These are phyloP conservation scores for Pinus albicaulis DNA, from an alignment of 75 land plant species.

Conservation along the genomic window DNA sequence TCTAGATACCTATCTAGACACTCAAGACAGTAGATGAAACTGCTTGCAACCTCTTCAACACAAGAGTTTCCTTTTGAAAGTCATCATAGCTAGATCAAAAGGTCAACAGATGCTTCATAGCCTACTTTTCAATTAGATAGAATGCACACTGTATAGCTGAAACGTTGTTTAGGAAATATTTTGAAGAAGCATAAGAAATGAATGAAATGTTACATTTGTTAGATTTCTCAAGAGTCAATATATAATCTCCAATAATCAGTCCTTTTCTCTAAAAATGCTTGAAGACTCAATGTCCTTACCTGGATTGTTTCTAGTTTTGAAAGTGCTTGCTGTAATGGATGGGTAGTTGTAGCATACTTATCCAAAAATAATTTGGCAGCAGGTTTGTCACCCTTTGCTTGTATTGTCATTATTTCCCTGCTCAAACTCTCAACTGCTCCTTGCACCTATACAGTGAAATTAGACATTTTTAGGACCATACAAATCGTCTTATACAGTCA, in stretches of 20 bases:
- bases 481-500: neutral
- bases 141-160: no score
- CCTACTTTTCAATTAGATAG: no score
- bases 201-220: no score
- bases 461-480: neutral
- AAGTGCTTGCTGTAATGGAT: constrained; percentile 54
- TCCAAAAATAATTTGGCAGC: constrained; percentile 58
- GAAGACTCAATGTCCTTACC: constrained; percentile 28
- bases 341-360: constrained; percentile 51
- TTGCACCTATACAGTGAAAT: constrained; percentile 51
- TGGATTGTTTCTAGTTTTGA: constrained; percentile 41
- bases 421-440: constrained; percentile 72
- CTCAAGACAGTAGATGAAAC: no score
- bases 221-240: no score
- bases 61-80: no score
- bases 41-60: no score
- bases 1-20: no score
- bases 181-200: no score
- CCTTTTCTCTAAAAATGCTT: neutral
- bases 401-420: constrained; percentile 71
- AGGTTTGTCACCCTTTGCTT: constrained; percentile 80
- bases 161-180: no score
- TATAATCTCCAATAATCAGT: neutral
- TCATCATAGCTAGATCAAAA: no score
- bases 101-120: no score